Base-by-base conservation (phyloP, 768 basidiomycete genomes). In the Rhodotorula kratochvilovae region DNA sequence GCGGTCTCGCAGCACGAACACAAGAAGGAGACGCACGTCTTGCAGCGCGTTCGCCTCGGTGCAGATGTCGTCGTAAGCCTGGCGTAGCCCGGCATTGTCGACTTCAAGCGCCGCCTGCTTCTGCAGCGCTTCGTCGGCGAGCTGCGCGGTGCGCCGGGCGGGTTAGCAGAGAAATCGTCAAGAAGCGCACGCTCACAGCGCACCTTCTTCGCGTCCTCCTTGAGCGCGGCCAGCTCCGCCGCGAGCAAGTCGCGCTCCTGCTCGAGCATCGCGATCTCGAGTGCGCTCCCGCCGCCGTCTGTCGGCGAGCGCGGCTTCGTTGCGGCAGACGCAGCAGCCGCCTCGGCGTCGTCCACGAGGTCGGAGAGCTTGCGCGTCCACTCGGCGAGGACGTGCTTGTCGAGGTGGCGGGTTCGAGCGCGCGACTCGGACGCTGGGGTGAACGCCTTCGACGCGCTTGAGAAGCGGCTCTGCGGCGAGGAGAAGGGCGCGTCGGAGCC, bases 171-270 rank as follows among this genome's bases (percentile, higher is more conserved):
- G 53, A 25, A 46, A 2, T 7, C 10, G 29, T 1, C 11, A 11
- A 39, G 31, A 21, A 19, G 29, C 39, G 19, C 33, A 31, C 11
- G 12, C 42, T 2, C 7, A 16, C 2, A 25, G 54, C 70, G 42
- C 7, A 71, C 70, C 27, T 42, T 13, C 0, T 42, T 25, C 2
- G 29, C 43, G 23, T 67, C 70, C 15, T 63, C 66, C 53, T 67
- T 71, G 15, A 67, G 33, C 19, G 48, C 61, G 7, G 42, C 39
- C 13, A 71, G 33, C 33, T 71, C 61, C 5, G 70, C 70, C 1
- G 70, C 66, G 33, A 71, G 31, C 33, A 71, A 33, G 39, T 71
- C 70, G 42, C 70, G 60, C 45, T 71, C 70, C 55, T 71, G 66
- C 50, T 71, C 66, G 48, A 71, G 66, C 65, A 71, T 67, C 31